Conservation (phyloP, 768 basidiomycete species). For the Lactifluus piperatus region DNA sequence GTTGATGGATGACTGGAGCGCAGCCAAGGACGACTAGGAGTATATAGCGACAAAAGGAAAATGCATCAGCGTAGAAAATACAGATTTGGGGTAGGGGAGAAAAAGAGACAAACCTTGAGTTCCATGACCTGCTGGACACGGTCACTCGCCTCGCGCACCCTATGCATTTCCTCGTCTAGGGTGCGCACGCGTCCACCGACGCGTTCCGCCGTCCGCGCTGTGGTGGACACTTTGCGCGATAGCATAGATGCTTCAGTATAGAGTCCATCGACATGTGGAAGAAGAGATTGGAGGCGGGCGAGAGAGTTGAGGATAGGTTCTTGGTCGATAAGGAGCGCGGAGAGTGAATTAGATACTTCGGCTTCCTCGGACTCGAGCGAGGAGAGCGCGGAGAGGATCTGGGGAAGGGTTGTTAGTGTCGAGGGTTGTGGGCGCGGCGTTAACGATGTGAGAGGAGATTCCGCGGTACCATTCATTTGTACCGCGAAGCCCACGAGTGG, state of each 20-base stretch:
- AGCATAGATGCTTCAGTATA: slow-evolving; percentile 48
- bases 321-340: slow-evolving; percentile 58
- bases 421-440: slow-evolving; percentile 21
- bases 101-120: slow-evolving; percentile 70
- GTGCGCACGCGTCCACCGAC: slow-evolving; percentile 86
- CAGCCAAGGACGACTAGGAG: slow-evolving; percentile 57
- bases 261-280: slow-evolving; percentile 56
- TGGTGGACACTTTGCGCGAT: slow-evolving; percentile 51
- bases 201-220: slow-evolving; percentile 72
- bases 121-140: slow-evolving; percentile 91
- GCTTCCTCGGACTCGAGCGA: slow-evolving; percentile 70
- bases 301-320: slow-evolving; percentile 59
- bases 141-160: slow-evolving; percentile 85
- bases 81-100: neutral
- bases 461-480: slow-evolving; percentile 9
- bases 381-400: slow-evolving; percentile 69
- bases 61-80: neutral
- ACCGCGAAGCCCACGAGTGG: neutral
- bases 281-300: slow-evolving; percentile 48
- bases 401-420: slow-evolving; percentile 49
- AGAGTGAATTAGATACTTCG: slow-evolving; percentile 63
- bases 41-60: slow-evolving; percentile 13
- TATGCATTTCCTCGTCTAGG: slow-evolving; percentile 88
- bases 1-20: slow-evolving; percentile 54
- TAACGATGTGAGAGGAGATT: neutral